Base-by-base conservation (phyloP, 2,329 filamentous ascomycete species). In the Colletotrichum noveboracense region DNA sequence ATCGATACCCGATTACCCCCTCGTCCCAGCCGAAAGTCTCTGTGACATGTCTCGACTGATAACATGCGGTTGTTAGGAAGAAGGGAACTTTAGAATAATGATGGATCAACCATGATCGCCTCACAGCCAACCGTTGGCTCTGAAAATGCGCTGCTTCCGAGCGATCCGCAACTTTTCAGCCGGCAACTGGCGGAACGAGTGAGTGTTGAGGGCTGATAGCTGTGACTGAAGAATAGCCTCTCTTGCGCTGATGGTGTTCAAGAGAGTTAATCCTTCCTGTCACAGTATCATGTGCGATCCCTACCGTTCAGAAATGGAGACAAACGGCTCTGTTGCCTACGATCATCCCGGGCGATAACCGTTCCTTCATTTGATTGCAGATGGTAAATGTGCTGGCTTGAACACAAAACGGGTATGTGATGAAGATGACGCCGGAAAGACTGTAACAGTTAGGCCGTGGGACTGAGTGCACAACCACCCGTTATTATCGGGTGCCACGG, bases 301-400 rank as follows among this genome's bases (percentile, higher is more conserved):
- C 43, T 12, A 7, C 18, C n/a, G 6, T 48, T 48, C 43, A 1
- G n/a, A 3, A 21, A 21, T 48, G 1, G 43, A 21, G 21, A 48
- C 4, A 48, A 48, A 48, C 6, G 6, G 0, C 10, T 48, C 6
- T 48, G 9, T 48, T 48, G 43, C 1, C 10, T 21, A 12, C 6
- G 43, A 52, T 21, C 1, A 13, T 21, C 18, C 10, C 1, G 10
- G 10, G 10, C 43, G 1, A 13, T 1, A 21, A 21, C n/a, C 1
- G 12, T 13, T 0, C 1, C n/a, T 0, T 2, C n/a, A 48, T 10
- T 0, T 13, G 43, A 13, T 52, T 52, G 1, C 1, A 52, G 43
- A 52, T 21, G 43, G n/a, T 0, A 52, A 52, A 52, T 5, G n/a
- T 21, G 43, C 1, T 52, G 10, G 43, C 43, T 21, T 52, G 43